A percentile compares a stretch with the other conserved stretches of the same genome.
Evolutionary conservation across 495 filamentous ascomycete species (phyloP).

Genomic region (Tetracladium marchalianum): DNA sequence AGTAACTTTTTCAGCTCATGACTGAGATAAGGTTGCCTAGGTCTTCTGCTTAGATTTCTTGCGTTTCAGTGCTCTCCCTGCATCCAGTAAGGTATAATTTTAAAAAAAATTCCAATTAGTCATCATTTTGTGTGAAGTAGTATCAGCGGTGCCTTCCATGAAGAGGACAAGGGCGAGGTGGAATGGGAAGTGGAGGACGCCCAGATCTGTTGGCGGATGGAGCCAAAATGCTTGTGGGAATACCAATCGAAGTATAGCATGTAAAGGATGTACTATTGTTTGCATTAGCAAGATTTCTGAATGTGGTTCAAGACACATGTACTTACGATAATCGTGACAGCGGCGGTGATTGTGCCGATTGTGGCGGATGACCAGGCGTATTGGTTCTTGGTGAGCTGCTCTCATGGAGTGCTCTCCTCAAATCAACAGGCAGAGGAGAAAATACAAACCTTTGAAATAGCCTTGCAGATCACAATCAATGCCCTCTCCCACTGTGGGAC

Average conservation of each 20-base stretch:
- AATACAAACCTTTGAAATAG: conserved; percentile 13
- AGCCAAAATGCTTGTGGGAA: conserved; percentile 38
- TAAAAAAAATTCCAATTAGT: too few relatives aligned
- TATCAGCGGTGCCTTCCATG: conserved; percentile 46
- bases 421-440: background rate
- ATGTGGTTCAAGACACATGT: too few relatives aligned
- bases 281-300: too few relatives aligned
- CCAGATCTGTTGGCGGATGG: conserved; percentile 55
- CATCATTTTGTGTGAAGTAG: too few relatives aligned
- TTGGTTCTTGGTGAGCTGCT: conserved; percentile 18
- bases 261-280: conserved; percentile 51
- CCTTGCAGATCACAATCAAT: conserved; percentile 26
- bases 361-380: conserved; percentile 18
- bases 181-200: conserved; percentile 59
- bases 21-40: too few relatives aligned
- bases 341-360: conserved; percentile 21
- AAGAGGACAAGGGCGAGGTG: conserved; percentile 55
- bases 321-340: conserved; percentile 21
- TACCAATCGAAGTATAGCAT: conserved; percentile 62
- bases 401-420: background rate
- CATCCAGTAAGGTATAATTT: too few relatives aligned
- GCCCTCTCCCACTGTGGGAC: conserved; percentile 62
- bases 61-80: too few relatives aligned
- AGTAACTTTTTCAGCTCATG: too few relatives aligned
- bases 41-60: too few relatives aligned